Base-by-base conservation (phyloP, 257 asterid genomes). In the Capsicum baccatum region DNA sequence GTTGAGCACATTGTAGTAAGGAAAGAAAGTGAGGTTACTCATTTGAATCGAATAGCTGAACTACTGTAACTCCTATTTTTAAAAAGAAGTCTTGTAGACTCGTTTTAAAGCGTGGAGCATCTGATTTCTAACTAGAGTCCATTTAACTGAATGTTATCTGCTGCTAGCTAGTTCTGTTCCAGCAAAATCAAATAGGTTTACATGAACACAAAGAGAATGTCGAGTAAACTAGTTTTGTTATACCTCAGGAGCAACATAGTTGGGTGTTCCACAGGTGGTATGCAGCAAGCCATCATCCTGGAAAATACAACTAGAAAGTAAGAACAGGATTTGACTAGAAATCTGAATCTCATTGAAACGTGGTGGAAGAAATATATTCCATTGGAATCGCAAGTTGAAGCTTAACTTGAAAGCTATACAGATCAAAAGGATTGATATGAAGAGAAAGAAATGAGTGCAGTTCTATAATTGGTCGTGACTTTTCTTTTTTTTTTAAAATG, bases 211-310 rank as follows among this genome's bases (percentile, higher is more conserved):
- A 42, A 44, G 79, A 64, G n/a, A 50, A 37, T 68, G 52, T 56
- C 35, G 58, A 56, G 78, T 3, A 82, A 76, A 26, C 15, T 1
- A 19, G n/a, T 60, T 71, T 9, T 21, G 50, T 62, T 79, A 33
- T 89, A 96, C 99, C 96, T 96, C 99, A 14, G 99, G 99, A 86
- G 99, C 99, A 74, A 94, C 99, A 76, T 96, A 96, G 85, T 96
- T 96, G 54, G 99, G 99, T 79, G 99, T 96, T 70, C 99, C 99
- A 74, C 99, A 96, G 9, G 99, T 91, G 33, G 99, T 96, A 83
- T 96, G 99, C 83, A 96, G 89, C 90, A 96, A 88, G 83, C 99
- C 99, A 81, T 96, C 99, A 73, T 91, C 99, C 99, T 96, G 94
- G 83, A 82, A 89, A 83, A 80, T 84, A 62, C 87, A 87, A 79